Evolutionary conservation across 1,139 yeast genomes (phyloP), one percentile per base, ranked within the genome.

Genomic region (Pneumocystis murina): DNA sequence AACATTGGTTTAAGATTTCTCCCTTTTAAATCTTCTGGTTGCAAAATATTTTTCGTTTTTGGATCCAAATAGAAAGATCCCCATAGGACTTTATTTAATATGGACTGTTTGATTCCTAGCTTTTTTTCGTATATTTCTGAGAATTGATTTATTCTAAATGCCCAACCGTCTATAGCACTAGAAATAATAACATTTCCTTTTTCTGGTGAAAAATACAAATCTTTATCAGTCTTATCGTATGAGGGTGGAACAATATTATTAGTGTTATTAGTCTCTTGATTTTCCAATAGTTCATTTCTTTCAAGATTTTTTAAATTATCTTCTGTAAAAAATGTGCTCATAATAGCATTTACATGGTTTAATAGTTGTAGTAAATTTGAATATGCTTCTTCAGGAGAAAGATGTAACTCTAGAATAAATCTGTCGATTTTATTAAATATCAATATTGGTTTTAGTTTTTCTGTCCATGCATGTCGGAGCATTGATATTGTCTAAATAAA

Each of bases 91-190:
- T 87, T 87, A 66, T 86, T 84, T 61, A 94, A 79, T 64, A 84
- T 89, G 41, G 82, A 82, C 66, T 90, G 84, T 67, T 89, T 87
- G 69, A 92, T 86, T 0, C 96, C 97, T 48, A 92, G 77, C 71
- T 89, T 90, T 55, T 84, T 82, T 75, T 86, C 94, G 72, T 89
- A 89, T 57, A 94, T 84, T 65, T 87, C 84, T 5, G 97, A 88
- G 75, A 92, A 87, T 66, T 94, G 96, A 65, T 87, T 83, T 55
- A 94, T 79, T 62, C 90, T 87, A 74, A 94, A 94, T 0, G 97
- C 98, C 98, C 98, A 94, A 3, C 97, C 97, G 74, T 92, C 98
- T 33, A 87, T 79, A 0, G 98, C 98, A 58, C 95, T 86, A 0
- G 96, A 91, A 76, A 94, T 92, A 1, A 94, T 84, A 6, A 94